These are phyloP conservation scores for Atkinsonella hypoxylon DNA, from an alignment of 2,329 filamentous ascomycete genomes.

Conservation along the genomic window DNA sequence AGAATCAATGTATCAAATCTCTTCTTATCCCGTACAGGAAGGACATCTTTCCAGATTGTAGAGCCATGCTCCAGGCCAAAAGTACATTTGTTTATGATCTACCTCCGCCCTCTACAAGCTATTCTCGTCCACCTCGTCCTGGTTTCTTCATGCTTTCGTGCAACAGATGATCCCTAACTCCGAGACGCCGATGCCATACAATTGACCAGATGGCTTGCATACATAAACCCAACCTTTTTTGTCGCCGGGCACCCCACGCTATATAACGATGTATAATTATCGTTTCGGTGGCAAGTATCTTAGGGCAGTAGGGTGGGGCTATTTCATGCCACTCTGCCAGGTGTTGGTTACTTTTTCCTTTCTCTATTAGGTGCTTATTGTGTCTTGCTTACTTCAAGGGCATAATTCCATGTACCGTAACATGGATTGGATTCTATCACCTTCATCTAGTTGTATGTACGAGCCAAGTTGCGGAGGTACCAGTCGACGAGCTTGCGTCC, in stretches of 20 bases:
- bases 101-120: neutral
- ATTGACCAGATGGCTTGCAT: neutral
- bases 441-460: constrained; percentile 59
- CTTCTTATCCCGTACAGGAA: too few relatives aligned
- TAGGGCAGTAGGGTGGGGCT: neutral
- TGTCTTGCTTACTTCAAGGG: neutral
- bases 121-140: neutral
- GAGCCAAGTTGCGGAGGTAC: constrained; percentile 94
- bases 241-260: constrained; percentile 15
- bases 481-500: constrained; percentile 95
- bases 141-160: neutral
- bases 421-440: neutral
- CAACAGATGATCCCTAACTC: neutral
- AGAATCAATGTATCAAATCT: too few relatives aligned
- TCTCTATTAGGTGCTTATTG: neutral
- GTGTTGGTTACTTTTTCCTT: neutral
- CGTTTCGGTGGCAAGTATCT: neutral
- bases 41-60: too few relatives aligned
- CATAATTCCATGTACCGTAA: neutral
- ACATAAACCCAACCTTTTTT: neutral
- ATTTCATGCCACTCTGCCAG: neutral
- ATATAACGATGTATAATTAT: constrained; percentile 8
- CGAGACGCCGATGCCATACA: neutral
- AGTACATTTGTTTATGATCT: too few relatives aligned
- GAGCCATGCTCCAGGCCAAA: too few relatives aligned